Evolutionary conservation across 2,329 filamentous ascomycete species (phyloP).

Genomic region (Beauveria sp.): DNA sequence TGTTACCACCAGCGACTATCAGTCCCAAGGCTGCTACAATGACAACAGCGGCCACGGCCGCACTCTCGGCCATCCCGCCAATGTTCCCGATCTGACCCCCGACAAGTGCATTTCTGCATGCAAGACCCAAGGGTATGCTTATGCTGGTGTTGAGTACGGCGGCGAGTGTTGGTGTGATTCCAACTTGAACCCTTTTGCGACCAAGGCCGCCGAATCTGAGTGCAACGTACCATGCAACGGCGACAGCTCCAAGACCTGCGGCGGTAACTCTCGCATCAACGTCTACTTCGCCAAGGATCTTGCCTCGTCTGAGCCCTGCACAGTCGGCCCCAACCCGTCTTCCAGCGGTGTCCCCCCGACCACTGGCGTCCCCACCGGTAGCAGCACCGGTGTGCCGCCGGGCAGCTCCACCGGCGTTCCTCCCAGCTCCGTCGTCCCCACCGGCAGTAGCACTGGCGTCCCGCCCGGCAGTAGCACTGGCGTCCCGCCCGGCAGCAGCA

Average conservation of each 20-base stretch:
- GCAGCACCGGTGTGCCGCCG: neutral
- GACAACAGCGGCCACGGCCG: constrained; percentile 34
- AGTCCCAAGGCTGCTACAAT: constrained; percentile 53
- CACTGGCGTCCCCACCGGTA: neutral
- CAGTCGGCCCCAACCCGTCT: neutral
- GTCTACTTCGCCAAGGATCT: constrained; percentile 18
- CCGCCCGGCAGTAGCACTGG: neutral
- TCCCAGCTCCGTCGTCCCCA: too few relatives aligned
- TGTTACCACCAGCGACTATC: constrained; percentile 43
- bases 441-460: neutral
- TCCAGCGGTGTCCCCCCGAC: neutral
- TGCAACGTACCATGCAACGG: constrained; percentile 29
- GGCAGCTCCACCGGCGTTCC: neutral
- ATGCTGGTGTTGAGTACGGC: constrained; percentile 41
- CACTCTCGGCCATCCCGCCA: constrained; percentile 36
- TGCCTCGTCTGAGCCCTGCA: constrained; percentile 7
- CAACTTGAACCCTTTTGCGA: constrained; percentile 41
- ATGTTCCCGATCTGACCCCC: constrained; percentile 32
- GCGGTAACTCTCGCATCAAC: constrained; percentile 24
- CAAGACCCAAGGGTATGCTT: constrained; percentile 34
- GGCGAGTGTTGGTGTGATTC: constrained; percentile 44
- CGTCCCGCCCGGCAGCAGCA: neutral
- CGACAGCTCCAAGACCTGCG: constrained; percentile 25
- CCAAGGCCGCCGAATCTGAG: constrained; percentile 23
- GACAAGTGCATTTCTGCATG: constrained; percentile 36